A percentile compares a stretch with the other conserved stretches of the same genome.
phyloP scores from a whole-genome alignment of 768 basidiomycete genomes.

The Psilocybe cubensis region DNA sequence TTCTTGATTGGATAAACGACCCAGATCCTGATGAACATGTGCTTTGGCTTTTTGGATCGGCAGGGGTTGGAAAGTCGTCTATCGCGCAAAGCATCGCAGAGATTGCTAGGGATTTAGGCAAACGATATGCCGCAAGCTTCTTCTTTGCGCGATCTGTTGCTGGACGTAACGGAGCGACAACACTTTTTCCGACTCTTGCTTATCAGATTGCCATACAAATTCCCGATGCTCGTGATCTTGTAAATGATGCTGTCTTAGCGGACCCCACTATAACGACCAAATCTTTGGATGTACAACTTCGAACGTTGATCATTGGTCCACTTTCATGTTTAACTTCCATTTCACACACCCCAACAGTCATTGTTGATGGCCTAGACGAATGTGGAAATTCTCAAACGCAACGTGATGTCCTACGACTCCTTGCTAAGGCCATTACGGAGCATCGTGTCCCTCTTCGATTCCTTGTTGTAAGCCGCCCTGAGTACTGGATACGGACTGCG shows the following conservation, averaged over 20 bases:
- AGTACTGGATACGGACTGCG: neutral
- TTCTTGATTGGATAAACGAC: neutral
- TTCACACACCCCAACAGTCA: neutral
- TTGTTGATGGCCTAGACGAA: slow-evolving; percentile 5
- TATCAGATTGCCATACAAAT: slow-evolving; percentile 6
- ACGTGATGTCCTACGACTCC: neutral
- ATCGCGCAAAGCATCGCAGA: slow-evolving; percentile 7
- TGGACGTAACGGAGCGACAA: neutral
- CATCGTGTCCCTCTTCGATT: neutral
- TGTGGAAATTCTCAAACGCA: neutral
- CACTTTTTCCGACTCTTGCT: slow-evolving; percentile 3
- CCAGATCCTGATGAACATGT: neutral
- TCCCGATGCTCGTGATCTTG: neutral
- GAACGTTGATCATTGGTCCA: neutral
- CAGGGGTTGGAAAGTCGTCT: slow-evolving; percentile 10
- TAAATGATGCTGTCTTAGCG: neutral
- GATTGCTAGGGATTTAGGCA: neutral
- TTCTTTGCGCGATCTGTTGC: slow-evolving; percentile 2
- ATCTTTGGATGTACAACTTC: neutral
- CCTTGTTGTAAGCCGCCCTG: neutral
- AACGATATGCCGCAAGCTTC: slow-evolving; percentile 1
- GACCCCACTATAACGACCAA: neutral
- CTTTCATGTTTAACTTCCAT: neutral
- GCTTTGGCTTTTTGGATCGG: slow-evolving; percentile 8
- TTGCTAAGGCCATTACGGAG: neutral